These are phyloP conservation scores for Thraustochytrium sp. DNA, from an alignment of 352 stramenopile genomes.

Conservation along the genomic window DNA sequence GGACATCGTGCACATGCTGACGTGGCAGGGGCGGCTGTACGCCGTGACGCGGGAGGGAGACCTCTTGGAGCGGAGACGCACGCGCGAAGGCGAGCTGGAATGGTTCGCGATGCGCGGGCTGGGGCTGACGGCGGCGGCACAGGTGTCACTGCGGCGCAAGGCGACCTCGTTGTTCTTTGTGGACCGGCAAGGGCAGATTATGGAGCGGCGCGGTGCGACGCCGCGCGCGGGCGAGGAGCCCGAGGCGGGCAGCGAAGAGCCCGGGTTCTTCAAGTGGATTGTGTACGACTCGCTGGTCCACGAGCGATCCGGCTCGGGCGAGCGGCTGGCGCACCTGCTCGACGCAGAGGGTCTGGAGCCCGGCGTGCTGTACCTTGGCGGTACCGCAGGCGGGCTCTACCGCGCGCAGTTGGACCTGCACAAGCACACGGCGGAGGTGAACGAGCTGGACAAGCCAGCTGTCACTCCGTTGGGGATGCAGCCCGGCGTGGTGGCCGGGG, in stretches of 20 bases:
- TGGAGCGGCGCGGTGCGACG: not conserved
- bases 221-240: not conserved
- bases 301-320: not conserved
- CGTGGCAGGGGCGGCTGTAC: not conserved
- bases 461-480: not conserved
- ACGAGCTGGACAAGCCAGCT: too few species aligned
- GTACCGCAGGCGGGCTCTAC: not conserved
- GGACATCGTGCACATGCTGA: not conserved
- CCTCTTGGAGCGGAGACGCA: not conserved
- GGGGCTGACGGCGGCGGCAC: not conserved
- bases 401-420: too few species aligned
- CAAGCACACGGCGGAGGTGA: too few species aligned
- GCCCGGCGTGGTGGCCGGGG: not conserved
- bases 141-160: not conserved
- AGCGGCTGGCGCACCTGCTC: not conserved
- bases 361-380: not conserved
- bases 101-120: not conserved
- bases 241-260: not conserved
- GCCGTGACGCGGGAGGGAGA: not conserved
- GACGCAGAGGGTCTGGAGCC: slow-evolving; percentile 6
- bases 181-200: not conserved
- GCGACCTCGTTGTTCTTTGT: not conserved
- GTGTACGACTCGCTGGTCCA: not conserved
- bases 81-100: not conserved
- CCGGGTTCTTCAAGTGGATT: not conserved